Base-by-base conservation (phyloP, 768 basidiomycete species). In the Pholiota microspora region DNA sequence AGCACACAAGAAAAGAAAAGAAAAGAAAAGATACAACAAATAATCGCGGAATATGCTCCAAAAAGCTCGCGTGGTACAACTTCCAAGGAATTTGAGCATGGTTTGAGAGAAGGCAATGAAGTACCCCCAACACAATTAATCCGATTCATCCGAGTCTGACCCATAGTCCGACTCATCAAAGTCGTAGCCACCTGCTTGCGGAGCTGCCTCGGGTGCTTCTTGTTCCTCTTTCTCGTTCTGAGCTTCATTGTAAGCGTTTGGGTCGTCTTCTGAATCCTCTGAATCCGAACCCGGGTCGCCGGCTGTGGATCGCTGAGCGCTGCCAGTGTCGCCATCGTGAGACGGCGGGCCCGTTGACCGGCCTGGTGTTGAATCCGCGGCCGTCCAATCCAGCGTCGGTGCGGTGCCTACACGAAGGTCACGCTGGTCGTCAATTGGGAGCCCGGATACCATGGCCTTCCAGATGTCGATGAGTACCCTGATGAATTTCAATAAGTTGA, bases 371-470 rank as follows among this genome's bases (percentile, higher is more conserved):
- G 28, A 29, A 21, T 32, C n/a, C 10, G 3, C 46, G 7, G 16
- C n/a, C 46, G 23, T 29, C 32, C 9, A 16, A 6, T 29, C 23
- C 18, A 27, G 38, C 10, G 15, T 28, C n/a, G 27, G 10, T 6
- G 7, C 7, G 10, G 5, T n/a, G 21, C n/a, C 9, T 18, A 16
- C 29, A 7, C 59, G 53, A 7, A 48, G 38, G 31, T 51, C 51
- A 25, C 66, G 61, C 50, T 80, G 79, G 53, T 82, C 76, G 47
- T 80, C 78, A 24, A 82, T 78, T 16, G 77, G 59, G 12, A 59
- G 61, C 2, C 74, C 77, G 13, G 76, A 72, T 8, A 78, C 66
- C 77, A 81, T 79, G 8, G 71, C 70, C 35, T 61, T 65, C 79
- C 78, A 82, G 47, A 78, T 70, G 21, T 71, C 67, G n/a, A 80